Base-by-base conservation (phyloP, 73 alveolate genomes). In the Tetrahymena borealis region DNA sequence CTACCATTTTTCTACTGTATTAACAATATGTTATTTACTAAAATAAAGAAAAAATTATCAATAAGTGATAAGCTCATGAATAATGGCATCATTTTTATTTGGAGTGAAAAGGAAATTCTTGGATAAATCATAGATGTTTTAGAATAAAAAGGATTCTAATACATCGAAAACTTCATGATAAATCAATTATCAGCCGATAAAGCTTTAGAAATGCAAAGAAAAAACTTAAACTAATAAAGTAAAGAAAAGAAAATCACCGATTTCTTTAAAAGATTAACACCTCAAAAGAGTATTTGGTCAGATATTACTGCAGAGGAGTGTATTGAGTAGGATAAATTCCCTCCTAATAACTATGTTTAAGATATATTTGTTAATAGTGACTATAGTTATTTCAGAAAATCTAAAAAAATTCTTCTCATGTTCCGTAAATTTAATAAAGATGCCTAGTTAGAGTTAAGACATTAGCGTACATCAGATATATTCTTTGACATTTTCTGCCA, bases 401-500 rank as follows among this genome's bases (percentile, higher is more conserved):
- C 97, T 32, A 95, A 96, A 91, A 94, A 94, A 90, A 96, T 96
- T 33, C 95, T 96, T 32, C 91, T 96, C 24, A 95, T 96, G 96
- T 93, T 96, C 91, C 92, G 98, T 91, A 95, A 94, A 93, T 39
- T 79, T 77, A 90, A 92, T 33, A 90, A 85, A 40, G 78, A 33
- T 42, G 96, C 40, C 15, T 43, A 90, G 39, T 92, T 96, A 16
- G 97, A 95, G 43, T 93, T 95, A 85, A 94, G 98, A 92, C 97
- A 96, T 94, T 93, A 96, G 94, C 94, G 97, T 40, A 96, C 97
- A 12, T 94, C 96, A 13, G 98, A 96, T 90, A 96, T 94, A 15
- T 95, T 94, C 96, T 95, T 94, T 91, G 97, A 96, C 92, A 92
- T 39, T 7, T 32, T 85, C 28, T 39, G 93, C 94, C n/a, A 78